Evolutionary conservation across 164 flowering plant species (phyloP).

Genomic region (Chimonanthus praecox): DNA sequence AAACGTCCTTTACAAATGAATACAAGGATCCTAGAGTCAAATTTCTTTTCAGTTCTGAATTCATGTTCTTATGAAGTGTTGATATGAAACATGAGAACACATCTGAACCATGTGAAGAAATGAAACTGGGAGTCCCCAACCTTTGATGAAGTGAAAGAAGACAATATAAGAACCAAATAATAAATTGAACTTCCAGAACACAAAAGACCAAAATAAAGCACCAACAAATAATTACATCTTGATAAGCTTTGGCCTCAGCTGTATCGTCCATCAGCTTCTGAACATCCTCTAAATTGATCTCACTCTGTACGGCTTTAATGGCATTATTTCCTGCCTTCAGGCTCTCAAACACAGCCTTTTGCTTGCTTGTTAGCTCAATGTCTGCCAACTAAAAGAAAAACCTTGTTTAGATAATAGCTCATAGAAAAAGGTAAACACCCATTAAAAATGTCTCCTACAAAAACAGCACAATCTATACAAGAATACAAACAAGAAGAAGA

Average conservation of each 20-base stretch:
- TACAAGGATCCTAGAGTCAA: too few species aligned
- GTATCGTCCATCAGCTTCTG: slow-evolving; percentile 95
- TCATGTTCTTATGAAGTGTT: too few species aligned
- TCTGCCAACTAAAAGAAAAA: slow-evolving; percentile 69
- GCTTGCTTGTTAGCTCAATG: slow-evolving; percentile 91
- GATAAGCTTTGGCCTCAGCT: slow-evolving; percentile 90
- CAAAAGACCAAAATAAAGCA: neutral
- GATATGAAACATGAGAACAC: neutral
- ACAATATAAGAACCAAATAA: neutral
- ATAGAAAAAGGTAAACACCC: neutral
- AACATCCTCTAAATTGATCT: slow-evolving; percentile 87
- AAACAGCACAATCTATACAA: neutral
- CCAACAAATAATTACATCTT: slow-evolving; percentile 60
- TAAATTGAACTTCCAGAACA: neutral
- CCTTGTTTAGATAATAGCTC: neutral
- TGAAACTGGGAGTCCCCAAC: neutral
- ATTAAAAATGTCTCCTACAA: neutral
- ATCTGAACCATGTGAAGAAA: neutral
- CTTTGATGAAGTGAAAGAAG: neutral
- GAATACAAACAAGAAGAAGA: neutral
- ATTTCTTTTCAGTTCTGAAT: too few species aligned
- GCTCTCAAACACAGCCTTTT: slow-evolving; percentile 92
- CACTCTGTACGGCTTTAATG: slow-evolving; percentile 87
- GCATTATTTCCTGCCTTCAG: slow-evolving; percentile 76
- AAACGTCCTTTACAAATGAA: too few species aligned